phyloP scores from a whole-genome alignment of 805 yeast genomes.

The Metschnikowia colocasiae region DNA sequence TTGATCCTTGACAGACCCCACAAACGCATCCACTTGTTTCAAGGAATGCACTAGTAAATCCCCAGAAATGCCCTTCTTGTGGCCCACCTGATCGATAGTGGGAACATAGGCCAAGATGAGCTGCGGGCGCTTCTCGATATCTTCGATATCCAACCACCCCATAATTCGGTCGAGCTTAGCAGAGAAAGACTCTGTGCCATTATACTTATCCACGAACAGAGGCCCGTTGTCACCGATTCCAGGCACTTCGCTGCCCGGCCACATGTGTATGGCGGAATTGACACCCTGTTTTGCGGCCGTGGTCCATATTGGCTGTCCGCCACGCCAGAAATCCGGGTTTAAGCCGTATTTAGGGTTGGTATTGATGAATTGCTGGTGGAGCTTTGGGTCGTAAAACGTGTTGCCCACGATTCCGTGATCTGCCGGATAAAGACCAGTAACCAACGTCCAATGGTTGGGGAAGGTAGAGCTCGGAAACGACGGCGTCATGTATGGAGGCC shows the following conservation, averaged over 20 bases:
- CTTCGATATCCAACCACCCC: slow-evolving; percentile 60
- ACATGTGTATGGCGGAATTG: slow-evolving; percentile 81
- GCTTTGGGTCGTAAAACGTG: slow-evolving; percentile 63
- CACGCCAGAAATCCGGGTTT: slow-evolving; percentile 66
- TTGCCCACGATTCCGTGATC: slow-evolving; percentile 88
- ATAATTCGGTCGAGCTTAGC: slow-evolving; percentile 56
- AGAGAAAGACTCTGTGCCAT: slow-evolving; percentile 57
- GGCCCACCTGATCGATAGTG: slow-evolving; percentile 76
- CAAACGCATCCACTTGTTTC: slow-evolving; percentile 59
- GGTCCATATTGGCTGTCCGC: slow-evolving; percentile 87
- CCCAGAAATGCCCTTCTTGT: slow-evolving; percentile 66
- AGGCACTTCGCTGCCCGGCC: slow-evolving; percentile 89
- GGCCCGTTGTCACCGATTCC: slow-evolving; percentile 44
- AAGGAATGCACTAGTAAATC: slow-evolving; percentile 51
- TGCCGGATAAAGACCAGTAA: slow-evolving; percentile 80
- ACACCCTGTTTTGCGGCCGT: slow-evolving; percentile 65
- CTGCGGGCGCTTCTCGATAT: slow-evolving; percentile 61
- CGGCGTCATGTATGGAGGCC: slow-evolving; percentile 82
- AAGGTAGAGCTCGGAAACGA: slow-evolving; percentile 86
- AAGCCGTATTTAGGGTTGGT: slow-evolving; percentile 52
- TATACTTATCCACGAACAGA: slow-evolving; percentile 56
- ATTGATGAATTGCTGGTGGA: slow-evolving; percentile 57
- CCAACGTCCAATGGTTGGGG: slow-evolving; percentile 89
- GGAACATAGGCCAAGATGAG: slow-evolving; percentile 76
- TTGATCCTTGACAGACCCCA: slow-evolving; percentile 47